These are phyloP conservation scores for Coniochaeta hoffmannii DNA, from an alignment of 2,329 filamentous ascomycete species.

Conservation along the genomic window DNA sequence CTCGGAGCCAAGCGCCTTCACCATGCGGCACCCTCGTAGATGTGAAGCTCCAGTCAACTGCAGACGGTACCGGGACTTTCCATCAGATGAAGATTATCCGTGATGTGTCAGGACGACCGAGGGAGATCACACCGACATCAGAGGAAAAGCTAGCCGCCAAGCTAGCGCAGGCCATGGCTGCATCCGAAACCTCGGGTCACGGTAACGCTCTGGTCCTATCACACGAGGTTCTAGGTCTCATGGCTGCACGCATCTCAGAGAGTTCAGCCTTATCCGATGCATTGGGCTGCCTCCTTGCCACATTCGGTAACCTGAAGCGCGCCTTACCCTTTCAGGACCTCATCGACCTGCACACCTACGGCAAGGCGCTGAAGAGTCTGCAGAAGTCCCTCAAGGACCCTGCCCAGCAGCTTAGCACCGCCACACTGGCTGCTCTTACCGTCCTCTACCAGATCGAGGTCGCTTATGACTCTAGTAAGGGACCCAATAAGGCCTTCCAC, in stretches of 20 bases:
- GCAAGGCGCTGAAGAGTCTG: not conserved
- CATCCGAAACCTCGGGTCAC: not conserved
- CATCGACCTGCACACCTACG: conserved; percentile 2
- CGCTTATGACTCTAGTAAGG: not conserved
- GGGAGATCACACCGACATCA: not conserved
- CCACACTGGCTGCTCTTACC: not conserved
- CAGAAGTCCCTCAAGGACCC: not conserved
- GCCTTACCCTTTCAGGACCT: conserved; percentile 2
- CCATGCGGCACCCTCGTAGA: conserved; percentile 2
- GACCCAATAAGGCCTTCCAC: not conserved
- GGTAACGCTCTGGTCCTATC: conserved; percentile 1
- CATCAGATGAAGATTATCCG: conserved; percentile 1
- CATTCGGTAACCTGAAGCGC: not conserved
- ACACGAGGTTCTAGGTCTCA: not conserved
- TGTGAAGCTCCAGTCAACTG: not conserved
- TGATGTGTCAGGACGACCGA: not conserved
- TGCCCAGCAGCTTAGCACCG: not conserved
- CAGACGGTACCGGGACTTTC: not conserved
- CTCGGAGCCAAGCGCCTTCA: not conserved
- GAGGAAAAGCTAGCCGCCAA: conserved; percentile 1
- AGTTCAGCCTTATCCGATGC: conserved; percentile 2
- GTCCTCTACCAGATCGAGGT: conserved; percentile 1
- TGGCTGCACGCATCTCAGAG: not conserved
- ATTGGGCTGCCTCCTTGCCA: not conserved
- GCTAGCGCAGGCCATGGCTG: not conserved